phyloP scores from a whole-genome alignment of 371 early-diverging fungal species.

The Mitosporidium daphniae region DNA sequence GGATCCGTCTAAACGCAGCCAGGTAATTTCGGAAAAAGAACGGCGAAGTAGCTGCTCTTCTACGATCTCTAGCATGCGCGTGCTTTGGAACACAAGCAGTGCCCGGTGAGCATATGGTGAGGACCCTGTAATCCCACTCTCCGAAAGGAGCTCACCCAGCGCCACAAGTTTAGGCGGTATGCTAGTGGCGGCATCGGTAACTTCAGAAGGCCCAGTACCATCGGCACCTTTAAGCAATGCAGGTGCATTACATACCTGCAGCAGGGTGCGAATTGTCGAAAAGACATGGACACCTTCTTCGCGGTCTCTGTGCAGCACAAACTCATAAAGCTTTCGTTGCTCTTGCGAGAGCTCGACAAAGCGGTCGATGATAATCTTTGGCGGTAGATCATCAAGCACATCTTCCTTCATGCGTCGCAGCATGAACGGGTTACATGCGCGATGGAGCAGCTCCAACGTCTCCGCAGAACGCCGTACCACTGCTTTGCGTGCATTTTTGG shows the following conservation, averaged over 20 bases:
- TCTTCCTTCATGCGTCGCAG: slow-evolving; percentile 87
- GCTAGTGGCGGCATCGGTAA: too few species aligned
- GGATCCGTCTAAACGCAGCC: slow-evolving; percentile 75
- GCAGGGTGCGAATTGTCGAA: not conserved
- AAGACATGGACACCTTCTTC: slow-evolving; percentile 3
- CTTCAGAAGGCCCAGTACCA: too few species aligned
- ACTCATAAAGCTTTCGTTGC: slow-evolving; percentile 46
- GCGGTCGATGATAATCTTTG: slow-evolving; percentile 92
- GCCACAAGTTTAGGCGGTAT: too few species aligned
- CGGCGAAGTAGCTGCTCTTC: slow-evolving; percentile 42
- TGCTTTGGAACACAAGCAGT: slow-evolving; percentile 80
- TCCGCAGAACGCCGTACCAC: slow-evolving; percentile 17
- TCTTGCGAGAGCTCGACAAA: slow-evolving; percentile 59
- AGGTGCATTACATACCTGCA: not conserved
- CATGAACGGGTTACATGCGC: slow-evolving; percentile 80
- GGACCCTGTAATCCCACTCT: too few species aligned
- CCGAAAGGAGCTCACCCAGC: too few species aligned
- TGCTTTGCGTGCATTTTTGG: slow-evolving; percentile 4
- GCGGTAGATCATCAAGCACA: slow-evolving; percentile 86
- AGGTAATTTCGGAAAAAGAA: slow-evolving; percentile 47
- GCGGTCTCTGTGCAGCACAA: slow-evolving; percentile 11
- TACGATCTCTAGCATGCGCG: slow-evolving; percentile 77
- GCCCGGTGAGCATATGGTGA: too few species aligned
- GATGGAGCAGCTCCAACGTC: slow-evolving; percentile 64
- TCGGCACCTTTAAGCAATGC: too few species aligned